Base-by-base conservation (phyloP, 2,329 filamentous ascomycete genomes). In the Penicillium concentricum region DNA sequence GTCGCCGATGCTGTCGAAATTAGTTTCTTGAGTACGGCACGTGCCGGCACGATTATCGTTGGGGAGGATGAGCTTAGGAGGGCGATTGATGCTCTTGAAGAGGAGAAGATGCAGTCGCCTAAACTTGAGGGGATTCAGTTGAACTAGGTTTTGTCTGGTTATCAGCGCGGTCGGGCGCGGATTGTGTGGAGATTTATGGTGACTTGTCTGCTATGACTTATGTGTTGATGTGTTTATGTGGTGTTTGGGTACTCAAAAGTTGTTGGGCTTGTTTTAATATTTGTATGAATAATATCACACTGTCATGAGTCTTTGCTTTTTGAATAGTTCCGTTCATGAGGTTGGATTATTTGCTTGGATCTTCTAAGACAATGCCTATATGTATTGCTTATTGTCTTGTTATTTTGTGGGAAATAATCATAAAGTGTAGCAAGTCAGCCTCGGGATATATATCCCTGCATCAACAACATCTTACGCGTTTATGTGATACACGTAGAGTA, bases 1-100 rank as follows among this genome's bases (percentile, higher is more conserved):
- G 64, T 61, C 22, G 71, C 60, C 52, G 71, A 74, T 56, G 75
- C 70, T 1, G 84, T 91, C 0, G 92, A 97, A 72, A 87, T 97
- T 75, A 93, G 89, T 56, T 97, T 97, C 72, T 79, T 97, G 60
- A 94, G 89, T 59, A 97, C 93, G 0, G 92, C 91, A 5, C 84
- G 88, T 41, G 91, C 92, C 0, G 93, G 93, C 1, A 92, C 91
- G 5, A 93, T 97, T 10, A 92, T 97, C 68, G 84, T 97, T 38
- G 84, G 87, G 4, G 84, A 88, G 61, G 84, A 88, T 65, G 89
- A 93, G 69, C 80, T 92, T 43, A 79, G 81, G n/a, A 84, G 84
- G 56, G 92, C 91, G 0, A 78, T 97, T 64, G 82, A 84, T 45
- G 90, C 91, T 6, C 74, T 97, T 68, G 73, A 78, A 13, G 41